Conservation (phyloP, 2,329 filamentous ascomycete species). For the Colletotrichum siamense region DNA sequence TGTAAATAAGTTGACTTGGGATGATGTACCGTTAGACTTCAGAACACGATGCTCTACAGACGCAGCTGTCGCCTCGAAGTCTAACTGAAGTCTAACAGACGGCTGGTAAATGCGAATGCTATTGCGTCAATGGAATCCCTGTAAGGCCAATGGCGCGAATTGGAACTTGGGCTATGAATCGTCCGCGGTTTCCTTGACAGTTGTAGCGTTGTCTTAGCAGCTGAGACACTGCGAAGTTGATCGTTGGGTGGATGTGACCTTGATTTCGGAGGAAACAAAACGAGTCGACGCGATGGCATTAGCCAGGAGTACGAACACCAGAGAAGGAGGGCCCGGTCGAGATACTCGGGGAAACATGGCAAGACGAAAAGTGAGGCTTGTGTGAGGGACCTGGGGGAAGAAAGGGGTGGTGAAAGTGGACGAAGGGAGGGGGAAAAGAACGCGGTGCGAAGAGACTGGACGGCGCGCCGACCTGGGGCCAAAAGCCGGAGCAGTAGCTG, state of each 20-base stretch:
- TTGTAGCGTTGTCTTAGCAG: neutral
- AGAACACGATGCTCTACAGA: neutral
- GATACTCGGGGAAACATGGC: neutral
- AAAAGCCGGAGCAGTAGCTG: neutral
- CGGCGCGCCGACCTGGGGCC: neutral
- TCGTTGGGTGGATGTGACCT: neutral
- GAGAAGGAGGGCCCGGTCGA: neutral
- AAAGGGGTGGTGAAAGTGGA: neutral
- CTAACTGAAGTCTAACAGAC: neutral
- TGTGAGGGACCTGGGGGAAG: neutral
- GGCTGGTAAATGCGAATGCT: rapidly evolving
- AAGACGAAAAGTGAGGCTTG: neutral
- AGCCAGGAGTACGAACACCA: neutral
- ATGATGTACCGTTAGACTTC: neutral
- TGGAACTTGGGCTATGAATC: neutral
- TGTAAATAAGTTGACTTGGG: neutral
- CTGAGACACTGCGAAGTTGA: neutral
- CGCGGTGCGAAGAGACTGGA: neutral
- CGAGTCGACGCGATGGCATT: neutral
- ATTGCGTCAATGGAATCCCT: neutral
- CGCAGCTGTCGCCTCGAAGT: neutral
- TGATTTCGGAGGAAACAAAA: neutral
- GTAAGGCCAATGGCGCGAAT: neutral
- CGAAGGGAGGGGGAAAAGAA: neutral
- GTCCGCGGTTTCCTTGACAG: neutral